phyloP scores from a whole-genome alignment of 2,329 filamentous ascomycete genomes.

The Chalaropsis thielavioides region DNA sequence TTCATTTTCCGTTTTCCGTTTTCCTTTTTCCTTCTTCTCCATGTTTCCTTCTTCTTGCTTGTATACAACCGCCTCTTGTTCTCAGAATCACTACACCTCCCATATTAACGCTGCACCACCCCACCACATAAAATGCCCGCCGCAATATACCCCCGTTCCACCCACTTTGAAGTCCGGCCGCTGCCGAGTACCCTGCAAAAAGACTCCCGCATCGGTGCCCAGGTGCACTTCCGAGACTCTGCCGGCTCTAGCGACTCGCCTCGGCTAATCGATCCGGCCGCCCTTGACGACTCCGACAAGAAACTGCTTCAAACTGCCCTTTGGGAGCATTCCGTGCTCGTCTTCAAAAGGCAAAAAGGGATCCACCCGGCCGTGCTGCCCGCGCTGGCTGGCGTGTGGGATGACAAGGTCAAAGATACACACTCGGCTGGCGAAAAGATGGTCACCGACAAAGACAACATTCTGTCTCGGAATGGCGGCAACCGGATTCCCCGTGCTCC shows the following conservation, averaged over 20 bases:
- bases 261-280: neutral
- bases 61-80: neutral
- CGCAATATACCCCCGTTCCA: slow-evolving; percentile 10
- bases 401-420: slow-evolving; percentile 15
- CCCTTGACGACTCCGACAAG: slow-evolving; percentile 12
- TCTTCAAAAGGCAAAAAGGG: slow-evolving; percentile 15
- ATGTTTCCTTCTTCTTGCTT: neutral
- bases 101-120: neutral
- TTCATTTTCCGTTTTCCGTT: neutral
- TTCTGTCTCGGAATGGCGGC: slow-evolving; percentile 14
- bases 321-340: slow-evolving; percentile 15
- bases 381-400: slow-evolving; percentile 14
- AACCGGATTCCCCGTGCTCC: slow-evolving; percentile 15
- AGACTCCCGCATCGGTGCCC: slow-evolving; percentile 16
- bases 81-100: neutral
- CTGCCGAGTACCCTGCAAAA: slow-evolving; percentile 10
- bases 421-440: slow-evolving; percentile 17
- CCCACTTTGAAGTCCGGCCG: slow-evolving; percentile 13
- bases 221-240: slow-evolving; percentile 7
- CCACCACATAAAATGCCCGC: slow-evolving; percentile 8
- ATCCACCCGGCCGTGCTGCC: slow-evolving; percentile 13
- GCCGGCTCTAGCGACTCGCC: neutral
- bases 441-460: slow-evolving; percentile 17
- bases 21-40: neutral
- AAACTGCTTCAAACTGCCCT: slow-evolving; percentile 9